Percentiles rank a stretch among this genome's conserved stretches.
Evolutionary conservation across 306 rosid genomes (phyloP).

Genomic region (Psophocarpus tetragonolobus): DNA sequence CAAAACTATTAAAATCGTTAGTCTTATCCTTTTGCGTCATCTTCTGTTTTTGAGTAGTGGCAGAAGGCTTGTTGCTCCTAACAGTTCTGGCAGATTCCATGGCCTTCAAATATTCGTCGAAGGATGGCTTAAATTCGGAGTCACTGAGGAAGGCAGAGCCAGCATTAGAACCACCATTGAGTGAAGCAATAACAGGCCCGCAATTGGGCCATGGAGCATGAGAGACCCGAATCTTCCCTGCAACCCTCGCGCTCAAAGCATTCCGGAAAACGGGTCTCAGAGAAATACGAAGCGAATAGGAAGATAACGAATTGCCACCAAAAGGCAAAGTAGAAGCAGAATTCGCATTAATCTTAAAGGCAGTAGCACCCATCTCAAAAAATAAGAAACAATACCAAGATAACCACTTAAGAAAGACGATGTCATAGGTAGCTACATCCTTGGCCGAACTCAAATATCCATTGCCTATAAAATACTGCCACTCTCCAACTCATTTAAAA

Average conservation of each 20-base stretch:
- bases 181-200: slow-evolving; percentile 43
- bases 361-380: slow-evolving; percentile 41
- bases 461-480: no score
- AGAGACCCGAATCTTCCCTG: slow-evolving; percentile 20
- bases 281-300: slow-evolving; percentile 37
- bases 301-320: slow-evolving; percentile 34
- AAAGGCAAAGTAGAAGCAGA: slow-evolving; percentile 35
- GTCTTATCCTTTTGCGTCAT: slow-evolving; percentile 1
- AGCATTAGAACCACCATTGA: slow-evolving; percentile 45
- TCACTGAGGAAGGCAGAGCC: slow-evolving; percentile 49
- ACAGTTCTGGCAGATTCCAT: slow-evolving; percentile 68
- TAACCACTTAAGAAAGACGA: not conserved
- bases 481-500: no score
- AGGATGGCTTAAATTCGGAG: slow-evolving; percentile 72
- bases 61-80: slow-evolving; percentile 33
- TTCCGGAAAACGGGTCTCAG: slow-evolving; percentile 41
- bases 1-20: slow-evolving; percentile 20
- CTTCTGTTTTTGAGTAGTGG: slow-evolving; percentile 35
- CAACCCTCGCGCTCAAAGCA: slow-evolving; percentile 33
- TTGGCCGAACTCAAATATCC: not conserved
- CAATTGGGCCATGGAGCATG: slow-evolving; percentile 28
- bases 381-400: not conserved
- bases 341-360: slow-evolving; percentile 42
- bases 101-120: slow-evolving; percentile 73
- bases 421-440: not conserved